Conservation (phyloP, 2,329 filamentous ascomycete genomes). For the Aotearoamyces nothofagi region DNA sequence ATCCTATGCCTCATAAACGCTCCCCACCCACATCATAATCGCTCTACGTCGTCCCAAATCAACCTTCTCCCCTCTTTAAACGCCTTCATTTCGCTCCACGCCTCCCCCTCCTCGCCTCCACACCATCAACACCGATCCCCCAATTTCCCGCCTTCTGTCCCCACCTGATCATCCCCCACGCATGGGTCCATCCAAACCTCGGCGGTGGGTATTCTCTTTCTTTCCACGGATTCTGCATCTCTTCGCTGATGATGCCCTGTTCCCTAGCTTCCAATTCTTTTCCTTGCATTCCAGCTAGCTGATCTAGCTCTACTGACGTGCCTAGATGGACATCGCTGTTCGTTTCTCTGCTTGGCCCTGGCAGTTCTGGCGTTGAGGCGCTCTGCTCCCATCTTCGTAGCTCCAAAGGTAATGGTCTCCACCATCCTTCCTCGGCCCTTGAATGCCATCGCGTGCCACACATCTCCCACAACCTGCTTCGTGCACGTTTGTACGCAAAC, state of each 20-base stretch:
- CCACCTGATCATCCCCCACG: conserved; percentile 36
- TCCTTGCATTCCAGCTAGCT: conserved; percentile 24
- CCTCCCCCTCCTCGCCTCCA: too few species aligned
- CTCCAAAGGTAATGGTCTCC: conserved; percentile 47
- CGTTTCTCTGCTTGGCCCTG: conserved; percentile 2
- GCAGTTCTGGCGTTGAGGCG: too few species aligned
- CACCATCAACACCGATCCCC: too few species aligned
- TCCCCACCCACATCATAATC: too few species aligned
- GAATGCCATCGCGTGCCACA: conserved; percentile 61
- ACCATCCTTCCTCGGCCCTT: conserved; percentile 45
- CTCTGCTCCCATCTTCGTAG: conserved; percentile 51
- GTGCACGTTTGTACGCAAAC: conserved; percentile 67
- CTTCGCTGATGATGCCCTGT: too few species aligned
- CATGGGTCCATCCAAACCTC: conserved; percentile 34
- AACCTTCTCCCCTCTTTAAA: too few species aligned
- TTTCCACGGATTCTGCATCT: too few species aligned
- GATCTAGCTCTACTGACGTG: conserved; percentile 25
- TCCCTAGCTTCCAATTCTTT: too few species aligned
- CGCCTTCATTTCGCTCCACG: too few species aligned
- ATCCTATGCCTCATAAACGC: too few species aligned
- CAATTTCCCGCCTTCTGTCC: conserved; percentile 34
- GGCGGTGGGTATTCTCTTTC: conserved; percentile 24
- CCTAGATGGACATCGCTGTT: conserved; percentile 27
- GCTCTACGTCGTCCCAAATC: too few species aligned
- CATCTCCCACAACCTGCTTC: conserved; percentile 70